Evolutionary conservation across 768 basidiomycete species (phyloP), one percentile per base, ranked within the genome.

Genomic region (Trametes cubensis): DNA sequence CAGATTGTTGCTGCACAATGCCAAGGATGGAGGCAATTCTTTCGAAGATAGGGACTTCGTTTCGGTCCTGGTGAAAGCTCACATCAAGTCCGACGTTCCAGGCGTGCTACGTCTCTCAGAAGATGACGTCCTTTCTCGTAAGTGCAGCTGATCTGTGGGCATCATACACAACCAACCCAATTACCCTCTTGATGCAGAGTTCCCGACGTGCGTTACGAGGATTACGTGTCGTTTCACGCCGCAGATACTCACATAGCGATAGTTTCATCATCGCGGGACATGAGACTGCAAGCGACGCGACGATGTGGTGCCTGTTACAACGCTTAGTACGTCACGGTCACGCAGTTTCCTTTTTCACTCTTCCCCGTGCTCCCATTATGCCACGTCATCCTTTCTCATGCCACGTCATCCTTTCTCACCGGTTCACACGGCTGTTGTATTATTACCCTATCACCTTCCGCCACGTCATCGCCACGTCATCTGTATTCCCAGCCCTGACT

Each of bases 61-160:
- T 2, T 51, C 57, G 13, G 18, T 88, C 28, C 74, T 90, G 3
- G 74, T 89, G 39, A 78, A 79, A 61, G 87, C 88, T 6, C 90
- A 89, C 68, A 81, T 86, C 74, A 80, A 83, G 1, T 81, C 80
- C 0, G 85, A 90, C 67, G 65, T 86, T 7, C 81, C 82, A 0
- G 80, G 80, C 10, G 75, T 66, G 49, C 85, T 87, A 67, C 75
- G 76, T 39, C 75, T 90, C 73, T 79, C 79, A 0, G 88, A 90
- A 58, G 79, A 80, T 25, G 88, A 90, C 61, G 84, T 90, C 20
- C 63, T 87, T 2, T 76, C 77, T 6, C 82, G 80, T 87, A 63
- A 62, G 83, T 73, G 0, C 5, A 20, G 7, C 10, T 11, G 21
- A 4, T 8, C 28, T 4, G 28, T 8, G 28, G 8, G 28, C 8